phyloP scores from a whole-genome alignment of 306 rosid genomes.

The Alnus rubra region DNA sequence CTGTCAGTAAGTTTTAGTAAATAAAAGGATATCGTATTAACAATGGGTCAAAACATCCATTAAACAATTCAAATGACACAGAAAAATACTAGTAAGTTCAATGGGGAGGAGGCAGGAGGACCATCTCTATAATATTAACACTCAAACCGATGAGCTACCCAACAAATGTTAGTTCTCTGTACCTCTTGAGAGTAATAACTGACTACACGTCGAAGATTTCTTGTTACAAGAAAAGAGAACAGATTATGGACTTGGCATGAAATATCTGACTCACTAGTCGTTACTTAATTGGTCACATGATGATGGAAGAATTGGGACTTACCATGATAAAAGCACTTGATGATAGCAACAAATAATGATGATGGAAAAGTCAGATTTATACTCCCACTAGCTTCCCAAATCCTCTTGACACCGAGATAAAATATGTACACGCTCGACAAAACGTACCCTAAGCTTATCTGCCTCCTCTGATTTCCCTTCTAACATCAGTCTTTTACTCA shows the following conservation, averaged over 20 bases:
- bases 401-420: conserved; percentile 39
- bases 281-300: background rate
- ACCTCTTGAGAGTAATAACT: background rate
- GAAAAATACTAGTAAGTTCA: background rate
- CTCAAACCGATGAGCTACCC: too few relatives aligned
- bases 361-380: background rate
- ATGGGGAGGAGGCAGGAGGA: background rate
- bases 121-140: background rate
- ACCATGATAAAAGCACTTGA: conserved; percentile 5
- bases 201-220: background rate
- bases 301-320: background rate
- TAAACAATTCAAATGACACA: background rate
- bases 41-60: background rate
- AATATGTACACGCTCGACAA: conserved; percentile 73
- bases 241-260: background rate
- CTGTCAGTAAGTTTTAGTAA: too few relatives aligned
- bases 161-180: background rate
- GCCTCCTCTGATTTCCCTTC: conserved; percentile 77
- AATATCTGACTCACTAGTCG: background rate
- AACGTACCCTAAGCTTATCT: conserved; percentile 65
- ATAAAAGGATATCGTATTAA: too few relatives aligned
- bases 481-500: conserved; percentile 51
- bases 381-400: conserved; percentile 22
- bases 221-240: background rate
- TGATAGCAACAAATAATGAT: background rate